Evolutionary conservation across 768 basidiomycete genomes (phyloP).

Genomic region (Coprinellus micaceus): DNA sequence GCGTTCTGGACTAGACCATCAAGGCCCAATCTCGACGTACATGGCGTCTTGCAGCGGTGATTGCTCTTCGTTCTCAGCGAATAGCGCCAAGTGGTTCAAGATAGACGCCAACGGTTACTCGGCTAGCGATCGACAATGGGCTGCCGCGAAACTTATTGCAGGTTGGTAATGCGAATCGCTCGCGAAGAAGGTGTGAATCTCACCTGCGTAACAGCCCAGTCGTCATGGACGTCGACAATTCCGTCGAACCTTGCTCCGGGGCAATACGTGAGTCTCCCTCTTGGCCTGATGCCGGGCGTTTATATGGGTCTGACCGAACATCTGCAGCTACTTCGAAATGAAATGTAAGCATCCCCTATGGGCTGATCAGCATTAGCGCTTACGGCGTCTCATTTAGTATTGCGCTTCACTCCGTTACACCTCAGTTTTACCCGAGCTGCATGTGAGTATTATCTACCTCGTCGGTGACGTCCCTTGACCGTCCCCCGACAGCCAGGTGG

Average conservation of each 20-base stretch:
- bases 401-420: constrained; percentile 40
- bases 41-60: constrained; percentile 48
- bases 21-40: constrained; percentile 49
- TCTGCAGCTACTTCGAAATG: constrained; percentile 42
- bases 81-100: constrained; percentile 46
- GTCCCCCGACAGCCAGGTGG: constrained; percentile 26
- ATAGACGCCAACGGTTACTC: constrained; percentile 44
- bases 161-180: constrained; percentile 25
- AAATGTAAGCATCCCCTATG: constrained; percentile 35
- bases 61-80: constrained; percentile 36
- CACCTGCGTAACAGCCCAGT: constrained; percentile 25
- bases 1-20: constrained; percentile 33
- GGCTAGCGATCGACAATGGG: constrained; percentile 35
- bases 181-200: constrained; percentile 7
- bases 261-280: constrained; percentile 41
- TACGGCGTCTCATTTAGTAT: constrained; percentile 24
- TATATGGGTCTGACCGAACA: neutral
- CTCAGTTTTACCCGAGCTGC: constrained; percentile 50
- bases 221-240: constrained; percentile 41
- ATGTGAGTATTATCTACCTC: constrained; percentile 31
- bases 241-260: constrained; percentile 39
- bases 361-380: neutral
- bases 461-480: neutral
- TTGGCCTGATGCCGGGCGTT: neutral
- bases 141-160: constrained; percentile 38